A percentile compares a stretch with the other conserved stretches of the same genome.
These are phyloP conservation scores for Blastocladiella britannica DNA, from an alignment of 192 early-diverging fungal genomes.

Conservation along the genomic window DNA sequence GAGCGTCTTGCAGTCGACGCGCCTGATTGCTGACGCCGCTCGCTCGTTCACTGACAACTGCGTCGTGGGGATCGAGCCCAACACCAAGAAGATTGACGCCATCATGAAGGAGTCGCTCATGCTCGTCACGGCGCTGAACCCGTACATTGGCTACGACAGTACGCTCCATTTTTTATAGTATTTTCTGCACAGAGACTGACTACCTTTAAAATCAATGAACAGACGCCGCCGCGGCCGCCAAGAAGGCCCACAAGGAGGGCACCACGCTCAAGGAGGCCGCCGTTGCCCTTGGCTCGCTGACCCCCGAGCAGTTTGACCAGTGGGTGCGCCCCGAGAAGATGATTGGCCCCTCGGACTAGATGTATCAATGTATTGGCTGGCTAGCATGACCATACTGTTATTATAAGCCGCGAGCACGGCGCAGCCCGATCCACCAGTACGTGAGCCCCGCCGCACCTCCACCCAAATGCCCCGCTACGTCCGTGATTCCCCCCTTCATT, in stretches of 20 bases:
- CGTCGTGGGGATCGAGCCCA: constrained; percentile 80
- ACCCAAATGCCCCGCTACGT: not conserved
- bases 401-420: no score
- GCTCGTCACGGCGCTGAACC: constrained; percentile 98
- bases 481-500: not conserved
- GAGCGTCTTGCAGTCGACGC: constrained; percentile 86
- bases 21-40: constrained; percentile 64
- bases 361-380: no score
- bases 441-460: not conserved
- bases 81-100: constrained; percentile 68
- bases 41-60: constrained; percentile 92
- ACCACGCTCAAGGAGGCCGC: constrained; percentile 82
- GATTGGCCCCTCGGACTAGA: constrained; percentile 35
- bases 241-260: constrained; percentile 87
- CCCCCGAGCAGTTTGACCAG: constrained; percentile 78
- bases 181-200: not conserved
- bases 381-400: no score
- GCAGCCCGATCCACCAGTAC: not conserved
- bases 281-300: constrained; percentile 63
- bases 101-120: constrained; percentile 85
- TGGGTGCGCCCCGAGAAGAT: constrained; percentile 87
- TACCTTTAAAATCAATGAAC: no score
- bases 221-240: constrained; percentile 81
- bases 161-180: constrained; percentile 3
- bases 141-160: constrained; percentile 67